These are phyloP conservation scores for Paramecium primaurelia DNA, from an alignment of 73 alveolate genomes.

Conservation along the genomic window DNA sequence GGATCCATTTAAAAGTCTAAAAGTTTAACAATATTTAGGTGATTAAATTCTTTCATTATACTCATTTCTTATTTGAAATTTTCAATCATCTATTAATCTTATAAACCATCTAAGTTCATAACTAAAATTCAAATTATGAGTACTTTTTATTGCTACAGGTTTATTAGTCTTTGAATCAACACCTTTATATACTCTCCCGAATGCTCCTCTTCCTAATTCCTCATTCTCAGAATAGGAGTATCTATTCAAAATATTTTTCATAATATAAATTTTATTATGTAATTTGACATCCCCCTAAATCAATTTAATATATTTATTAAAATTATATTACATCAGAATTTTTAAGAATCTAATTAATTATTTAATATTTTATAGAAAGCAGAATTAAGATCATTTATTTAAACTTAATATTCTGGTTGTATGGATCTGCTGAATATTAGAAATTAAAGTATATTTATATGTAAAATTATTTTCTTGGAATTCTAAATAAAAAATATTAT, in stretches of 20 bases:
- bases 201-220: conserved; percentile 48
- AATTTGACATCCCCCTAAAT: background rate
- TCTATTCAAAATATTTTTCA: background rate
- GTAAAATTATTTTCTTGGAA: too few species aligned
- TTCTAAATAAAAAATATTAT: too few species aligned
- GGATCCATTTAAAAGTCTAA: background rate
- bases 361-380: background rate
- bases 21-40: background rate
- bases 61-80: background rate
- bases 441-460: too few species aligned
- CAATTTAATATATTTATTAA: background rate
- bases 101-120: background rate
- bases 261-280: background rate
- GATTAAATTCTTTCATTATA: background rate
- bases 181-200: conserved; percentile 56
- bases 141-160: conserved; percentile 38
- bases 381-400: too few species aligned
- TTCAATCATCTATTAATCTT: background rate
- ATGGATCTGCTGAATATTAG: too few species aligned
- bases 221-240: conserved; percentile 9
- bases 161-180: background rate
- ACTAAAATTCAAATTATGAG: background rate
- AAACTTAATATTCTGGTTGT: too few species aligned
- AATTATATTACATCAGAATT: background rate
- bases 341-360: background rate